These are phyloP conservation scores for Tricholoma bakamatsutake DNA, from an alignment of 768 basidiomycete genomes.

Conservation along the genomic window DNA sequence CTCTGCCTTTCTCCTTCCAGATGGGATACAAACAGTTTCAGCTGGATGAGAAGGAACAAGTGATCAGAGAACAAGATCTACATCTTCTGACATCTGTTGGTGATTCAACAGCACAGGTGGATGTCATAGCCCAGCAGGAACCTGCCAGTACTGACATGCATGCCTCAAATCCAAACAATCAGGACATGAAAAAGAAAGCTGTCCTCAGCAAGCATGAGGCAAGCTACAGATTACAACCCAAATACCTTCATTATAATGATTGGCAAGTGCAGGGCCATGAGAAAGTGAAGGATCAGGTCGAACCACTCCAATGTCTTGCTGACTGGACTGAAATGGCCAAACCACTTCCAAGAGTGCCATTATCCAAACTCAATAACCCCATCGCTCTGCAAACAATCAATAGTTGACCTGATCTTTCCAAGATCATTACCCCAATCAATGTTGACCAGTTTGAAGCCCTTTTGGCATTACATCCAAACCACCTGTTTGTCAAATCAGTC, in stretches of 20 bases:
- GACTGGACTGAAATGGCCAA: slow-evolving; percentile 15
- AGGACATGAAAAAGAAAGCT: slow-evolving; percentile 11
- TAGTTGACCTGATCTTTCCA: slow-evolving; percentile 23
- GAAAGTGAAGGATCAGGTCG: background rate
- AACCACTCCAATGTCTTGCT: background rate
- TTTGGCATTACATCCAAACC: slow-evolving; percentile 31
- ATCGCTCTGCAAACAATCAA: slow-evolving; percentile 17
- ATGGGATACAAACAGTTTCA: background rate
- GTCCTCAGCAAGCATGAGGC: slow-evolving; percentile 11
- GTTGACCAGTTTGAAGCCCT: slow-evolving; percentile 11
- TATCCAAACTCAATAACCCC: slow-evolving; percentile 9
- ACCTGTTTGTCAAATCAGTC: slow-evolving; percentile 20
- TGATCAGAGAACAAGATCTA: background rate
- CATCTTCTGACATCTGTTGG: background rate
- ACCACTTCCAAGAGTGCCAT: slow-evolving; percentile 14
- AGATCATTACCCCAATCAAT: slow-evolving; percentile 26
- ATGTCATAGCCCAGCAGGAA: background rate
- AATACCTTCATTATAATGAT: slow-evolving; percentile 12
- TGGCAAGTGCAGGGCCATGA: slow-evolving; percentile 2
- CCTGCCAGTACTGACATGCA: background rate
- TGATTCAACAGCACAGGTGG: background rate
- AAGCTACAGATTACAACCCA: slow-evolving; percentile 10
- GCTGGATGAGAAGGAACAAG: background rate
- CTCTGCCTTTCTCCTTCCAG: background rate
- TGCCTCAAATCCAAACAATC: background rate